Evolutionary conservation across 371 early-diverging fungal species (phyloP).

Genomic region (Lichtheimia hyalospora): DNA sequence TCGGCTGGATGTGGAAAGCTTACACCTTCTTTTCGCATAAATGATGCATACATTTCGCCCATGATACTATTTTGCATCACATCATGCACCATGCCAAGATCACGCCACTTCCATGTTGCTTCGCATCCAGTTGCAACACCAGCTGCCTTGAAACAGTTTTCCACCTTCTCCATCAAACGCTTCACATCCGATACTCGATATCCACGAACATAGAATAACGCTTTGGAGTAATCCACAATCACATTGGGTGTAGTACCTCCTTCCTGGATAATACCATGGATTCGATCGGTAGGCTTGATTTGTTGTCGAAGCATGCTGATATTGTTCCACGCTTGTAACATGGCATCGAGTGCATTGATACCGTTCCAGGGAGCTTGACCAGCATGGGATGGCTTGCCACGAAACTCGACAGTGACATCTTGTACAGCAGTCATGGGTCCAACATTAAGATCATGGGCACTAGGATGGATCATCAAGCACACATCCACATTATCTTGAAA

Average conservation of each 20-base stretch:
- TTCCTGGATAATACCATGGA: slow-evolving; percentile 78
- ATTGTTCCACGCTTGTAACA: slow-evolving; percentile 58
- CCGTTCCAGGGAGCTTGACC: slow-evolving; percentile 54
- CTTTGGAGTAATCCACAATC: slow-evolving; percentile 63
- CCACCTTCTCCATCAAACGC: slow-evolving; percentile 45
- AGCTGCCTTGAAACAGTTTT: slow-evolving; percentile 64
- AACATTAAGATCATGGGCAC: slow-evolving; percentile 31
- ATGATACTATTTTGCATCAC: slow-evolving; percentile 57
- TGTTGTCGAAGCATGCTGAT: slow-evolving; percentile 75
- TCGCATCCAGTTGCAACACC: slow-evolving; percentile 72
- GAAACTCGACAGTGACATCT: slow-evolving; percentile 57
- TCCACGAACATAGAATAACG: slow-evolving; percentile 59
- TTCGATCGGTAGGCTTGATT: slow-evolving; percentile 56
- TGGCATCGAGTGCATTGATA: slow-evolving; percentile 75
- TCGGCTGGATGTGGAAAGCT: slow-evolving; percentile 33
- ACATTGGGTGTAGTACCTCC: slow-evolving; percentile 63
- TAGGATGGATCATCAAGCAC: slow-evolving; percentile 81
- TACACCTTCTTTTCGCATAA: slow-evolving; percentile 15
- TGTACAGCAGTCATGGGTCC: slow-evolving; percentile 42
- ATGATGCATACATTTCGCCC: slow-evolving; percentile 57
- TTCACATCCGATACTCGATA: slow-evolving; percentile 40
- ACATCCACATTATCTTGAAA: slow-evolving; percentile 69
- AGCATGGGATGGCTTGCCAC: slow-evolving; percentile 57
- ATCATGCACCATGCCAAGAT: slow-evolving; percentile 38
- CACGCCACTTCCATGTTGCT: slow-evolving; percentile 53